phyloP scores from a whole-genome alignment of 306 rosid species.

The Vigna trinervia region DNA sequence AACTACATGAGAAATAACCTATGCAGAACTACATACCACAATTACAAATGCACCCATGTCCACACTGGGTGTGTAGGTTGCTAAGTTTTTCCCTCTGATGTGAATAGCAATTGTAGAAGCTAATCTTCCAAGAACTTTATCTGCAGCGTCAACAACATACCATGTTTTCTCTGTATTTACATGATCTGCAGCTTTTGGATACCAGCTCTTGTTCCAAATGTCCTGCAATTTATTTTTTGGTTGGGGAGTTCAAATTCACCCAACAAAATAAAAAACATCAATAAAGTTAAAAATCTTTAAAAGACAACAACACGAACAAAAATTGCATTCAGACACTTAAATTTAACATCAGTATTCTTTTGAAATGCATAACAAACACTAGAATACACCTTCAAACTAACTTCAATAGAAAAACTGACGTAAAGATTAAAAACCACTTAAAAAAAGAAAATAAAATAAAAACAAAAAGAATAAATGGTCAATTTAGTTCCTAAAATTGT shows the following conservation, averaged over 20 bases:
- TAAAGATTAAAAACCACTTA: background rate
- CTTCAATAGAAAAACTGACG: background rate
- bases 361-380: background rate
- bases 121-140: conserved; percentile 86
- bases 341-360: background rate
- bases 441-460: background rate
- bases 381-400: conserved; percentile 10
- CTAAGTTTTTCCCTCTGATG: conserved; percentile 83
- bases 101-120: conserved; percentile 90
- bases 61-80: conserved; percentile 91
- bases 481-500: background rate
- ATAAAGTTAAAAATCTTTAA: conserved; percentile 24
- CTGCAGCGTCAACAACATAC: conserved; percentile 93
- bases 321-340: conserved; percentile 12
- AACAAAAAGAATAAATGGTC: background rate
- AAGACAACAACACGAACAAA: background rate
- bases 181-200: conserved; percentile 96
- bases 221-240: conserved; percentile 57
- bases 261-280: background rate
- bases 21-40: conserved; percentile 71
- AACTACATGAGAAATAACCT: conserved; percentile 2
- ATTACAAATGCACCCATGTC: conserved; percentile 98
- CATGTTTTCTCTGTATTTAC: conserved; percentile 85
- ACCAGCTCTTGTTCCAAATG: conserved; percentile 94
- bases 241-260: background rate